Conservation (phyloP, 371 early-diverging fungal genomes). For the Entomophthora muscae region DNA sequence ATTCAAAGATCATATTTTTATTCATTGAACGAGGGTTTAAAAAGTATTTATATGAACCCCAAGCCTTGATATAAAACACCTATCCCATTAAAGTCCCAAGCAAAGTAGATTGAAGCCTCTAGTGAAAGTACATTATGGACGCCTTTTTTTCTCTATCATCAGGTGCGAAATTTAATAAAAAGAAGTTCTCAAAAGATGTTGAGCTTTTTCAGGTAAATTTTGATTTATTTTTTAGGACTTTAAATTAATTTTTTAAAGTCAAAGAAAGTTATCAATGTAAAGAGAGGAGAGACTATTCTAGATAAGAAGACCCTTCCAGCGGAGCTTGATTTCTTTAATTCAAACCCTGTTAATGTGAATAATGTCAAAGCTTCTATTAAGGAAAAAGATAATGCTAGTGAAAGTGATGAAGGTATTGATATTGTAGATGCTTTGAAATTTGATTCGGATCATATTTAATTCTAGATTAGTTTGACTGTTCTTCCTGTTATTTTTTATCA, state of each 20-base stretch:
- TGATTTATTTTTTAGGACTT: slow-evolving; percentile 8
- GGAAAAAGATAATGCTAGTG: slow-evolving; percentile 9
- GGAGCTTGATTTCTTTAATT: slow-evolving; percentile 10
- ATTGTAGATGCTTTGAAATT: slow-evolving; percentile 3
- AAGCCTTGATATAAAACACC: no score
- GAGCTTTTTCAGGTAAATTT: slow-evolving; percentile 40
- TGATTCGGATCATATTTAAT: slow-evolving; percentile 8
- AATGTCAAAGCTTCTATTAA: neutral
- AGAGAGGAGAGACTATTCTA: neutral
- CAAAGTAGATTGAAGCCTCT: no score
- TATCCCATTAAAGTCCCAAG: no score
- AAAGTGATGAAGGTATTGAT: neutral
- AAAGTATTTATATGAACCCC: no score
- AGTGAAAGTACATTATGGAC: slow-evolving; percentile 35
- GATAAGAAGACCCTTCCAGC: neutral
- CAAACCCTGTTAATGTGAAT: neutral
- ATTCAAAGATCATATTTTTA: no score
- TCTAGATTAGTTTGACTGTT: slow-evolving; percentile 9
- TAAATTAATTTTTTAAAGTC: neutral
- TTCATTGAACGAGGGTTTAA: no score
- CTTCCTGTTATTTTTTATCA: neutral
- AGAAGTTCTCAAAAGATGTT: slow-evolving; percentile 52
- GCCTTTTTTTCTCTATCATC: slow-evolving; percentile 60
- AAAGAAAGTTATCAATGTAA: neutral
- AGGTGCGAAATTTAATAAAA: slow-evolving; percentile 70